Conservation (phyloP, 2,329 filamentous ascomycete species). For the Knoxdaviesia capensis region DNA sequence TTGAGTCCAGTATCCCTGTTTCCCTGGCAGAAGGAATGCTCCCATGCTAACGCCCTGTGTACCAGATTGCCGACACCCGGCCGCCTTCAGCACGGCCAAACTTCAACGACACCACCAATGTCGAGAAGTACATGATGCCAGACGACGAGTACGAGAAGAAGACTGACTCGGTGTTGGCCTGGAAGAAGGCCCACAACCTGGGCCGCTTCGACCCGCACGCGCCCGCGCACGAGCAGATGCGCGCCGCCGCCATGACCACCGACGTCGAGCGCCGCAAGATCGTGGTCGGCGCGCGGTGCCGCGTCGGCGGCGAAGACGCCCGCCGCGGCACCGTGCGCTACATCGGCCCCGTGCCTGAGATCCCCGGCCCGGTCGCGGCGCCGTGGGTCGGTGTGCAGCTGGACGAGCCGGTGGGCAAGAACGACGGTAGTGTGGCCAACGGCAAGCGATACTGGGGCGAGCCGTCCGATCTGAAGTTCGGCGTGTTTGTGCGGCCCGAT, state of each 20-base stretch:
- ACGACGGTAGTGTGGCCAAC: conserved; percentile 52
- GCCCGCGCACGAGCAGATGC: conserved; percentile 51
- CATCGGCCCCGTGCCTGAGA: conserved; percentile 55
- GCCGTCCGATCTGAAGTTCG: conserved; percentile 44
- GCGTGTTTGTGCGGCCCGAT: conserved; percentile 63
- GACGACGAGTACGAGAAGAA: conserved; percentile 68
- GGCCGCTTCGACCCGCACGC: conserved; percentile 86
- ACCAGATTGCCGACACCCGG: conserved; percentile 59
- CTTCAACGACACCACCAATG: conserved; percentile 59
- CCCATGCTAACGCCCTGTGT: not conserved
- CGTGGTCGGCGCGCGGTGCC: conserved; percentile 38
- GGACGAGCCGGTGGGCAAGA: conserved; percentile 67
- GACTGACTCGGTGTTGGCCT: conserved; percentile 73
- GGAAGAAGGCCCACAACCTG: conserved; percentile 91
- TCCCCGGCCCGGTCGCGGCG: conserved; percentile 36
- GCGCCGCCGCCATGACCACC: conserved; percentile 44
- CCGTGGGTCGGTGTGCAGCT: conserved; percentile 57
- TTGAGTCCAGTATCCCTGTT: conserved; percentile 9
- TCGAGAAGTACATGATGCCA: conserved; percentile 86
- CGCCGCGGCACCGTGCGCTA: conserved; percentile 52
- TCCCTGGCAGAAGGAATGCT: not conserved
- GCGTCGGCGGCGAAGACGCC: conserved; percentile 45
- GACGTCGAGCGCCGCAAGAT: conserved; percentile 55
- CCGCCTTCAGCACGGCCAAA: conserved; percentile 58
- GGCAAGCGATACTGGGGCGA: conserved; percentile 49